A percentile compares a stretch with the other conserved stretches of the same genome.
Conservation (phyloP, 371 early-diverging fungal species). For the Lichtheimia ornata region DNA sequence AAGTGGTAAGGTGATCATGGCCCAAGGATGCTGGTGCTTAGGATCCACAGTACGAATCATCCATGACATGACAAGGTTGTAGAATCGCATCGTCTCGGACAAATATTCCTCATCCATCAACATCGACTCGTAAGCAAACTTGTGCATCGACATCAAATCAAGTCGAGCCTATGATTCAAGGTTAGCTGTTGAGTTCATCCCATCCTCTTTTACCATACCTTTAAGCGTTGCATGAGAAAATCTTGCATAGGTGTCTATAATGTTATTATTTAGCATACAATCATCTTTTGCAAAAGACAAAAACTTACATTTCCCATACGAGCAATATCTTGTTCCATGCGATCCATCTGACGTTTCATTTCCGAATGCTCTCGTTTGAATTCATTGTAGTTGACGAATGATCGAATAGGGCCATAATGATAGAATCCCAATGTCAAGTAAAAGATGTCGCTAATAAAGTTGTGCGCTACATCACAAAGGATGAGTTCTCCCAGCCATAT, state of each 20-base stretch:
- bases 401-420: constrained; percentile 82
- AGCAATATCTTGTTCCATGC: constrained; percentile 52
- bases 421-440: constrained; percentile 74
- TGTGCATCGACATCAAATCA: constrained; percentile 61
- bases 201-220: constrained; percentile 20
- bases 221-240: constrained; percentile 55
- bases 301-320: constrained; percentile 40
- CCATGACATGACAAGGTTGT: constrained; percentile 84
- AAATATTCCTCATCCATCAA: constrained; percentile 72
- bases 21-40: constrained; percentile 52
- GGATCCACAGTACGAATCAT: constrained; percentile 67
- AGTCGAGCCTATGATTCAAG: constrained; percentile 34
- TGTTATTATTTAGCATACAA: background rate
- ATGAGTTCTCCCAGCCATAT: background rate
- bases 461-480: constrained; percentile 26
- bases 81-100: constrained; percentile 68
- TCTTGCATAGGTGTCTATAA: constrained; percentile 53
- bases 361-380: constrained; percentile 71
- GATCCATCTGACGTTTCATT: constrained; percentile 54
- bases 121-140: constrained; percentile 76
- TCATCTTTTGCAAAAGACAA: background rate
- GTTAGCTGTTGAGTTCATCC: background rate
- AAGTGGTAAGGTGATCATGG: constrained; percentile 55
- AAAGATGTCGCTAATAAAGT: constrained; percentile 91
- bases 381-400: constrained; percentile 65